Evolutionary conservation across 1,284 basidiomycete genomes (phyloP).

Genomic region (Trametes polyzona): DNA sequence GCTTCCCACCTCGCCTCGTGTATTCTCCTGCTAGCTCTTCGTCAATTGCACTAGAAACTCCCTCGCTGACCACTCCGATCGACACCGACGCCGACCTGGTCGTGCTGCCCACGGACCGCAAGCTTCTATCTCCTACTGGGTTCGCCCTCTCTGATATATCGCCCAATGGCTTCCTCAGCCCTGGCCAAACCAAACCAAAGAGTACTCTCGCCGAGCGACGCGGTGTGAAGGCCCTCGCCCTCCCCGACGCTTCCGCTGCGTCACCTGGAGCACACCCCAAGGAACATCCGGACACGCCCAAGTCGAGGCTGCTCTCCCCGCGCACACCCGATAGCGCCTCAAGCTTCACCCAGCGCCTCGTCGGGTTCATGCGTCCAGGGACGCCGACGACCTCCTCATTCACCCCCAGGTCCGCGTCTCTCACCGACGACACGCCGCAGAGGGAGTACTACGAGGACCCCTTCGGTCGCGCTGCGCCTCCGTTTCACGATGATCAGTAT

Average conservation of each 20-base stretch:
- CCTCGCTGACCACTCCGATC: background rate
- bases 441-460: constrained; percentile 15
- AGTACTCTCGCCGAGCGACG: constrained; percentile 18
- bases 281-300: background rate
- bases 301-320: constrained; percentile 4
- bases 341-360: constrained; percentile 13
- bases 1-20: constrained; percentile 14
- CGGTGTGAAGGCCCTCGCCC: constrained; percentile 11
- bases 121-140: background rate
- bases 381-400: background rate
- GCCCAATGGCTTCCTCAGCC: background rate
- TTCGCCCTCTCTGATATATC: background rate
- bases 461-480: constrained; percentile 9
- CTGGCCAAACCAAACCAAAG: background rate
- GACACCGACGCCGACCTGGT: background rate
- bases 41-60: constrained; percentile 7
- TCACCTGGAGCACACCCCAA: background rate
- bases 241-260: background rate
- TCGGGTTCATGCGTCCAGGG: constrained; percentile 15
- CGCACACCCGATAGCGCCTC: constrained; percentile 14
- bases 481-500: constrained; percentile 22
- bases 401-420: background rate
- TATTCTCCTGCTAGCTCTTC: constrained; percentile 18
- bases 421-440: background rate
- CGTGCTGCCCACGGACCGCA: background rate